Evolutionary conservation across 257 asterid species (phyloP), one percentile per base, ranked within the genome.

Genomic region (Nyctanthes arbortristis): DNA sequence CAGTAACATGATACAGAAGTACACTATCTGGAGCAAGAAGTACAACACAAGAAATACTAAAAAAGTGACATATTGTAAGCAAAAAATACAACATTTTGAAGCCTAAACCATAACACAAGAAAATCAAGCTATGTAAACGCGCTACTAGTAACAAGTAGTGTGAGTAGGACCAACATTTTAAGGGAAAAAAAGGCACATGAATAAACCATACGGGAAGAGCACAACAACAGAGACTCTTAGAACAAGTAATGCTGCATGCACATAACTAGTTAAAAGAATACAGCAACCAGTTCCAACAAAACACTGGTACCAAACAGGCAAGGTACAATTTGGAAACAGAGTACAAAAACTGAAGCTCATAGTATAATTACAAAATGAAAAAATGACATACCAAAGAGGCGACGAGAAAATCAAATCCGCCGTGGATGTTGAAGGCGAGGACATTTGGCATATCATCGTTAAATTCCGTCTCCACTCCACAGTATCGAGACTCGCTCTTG

Each of bases 381-480:
- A 61, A 62, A 62, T 4, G 61, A 85, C 87, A 77, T 45, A 93
- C 99, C 86, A 89, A 76, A 58, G 97, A 78, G 10, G 90, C 82
- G 40, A 94, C 76, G 55, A 94, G 74, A 78, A 94, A 91, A 75
- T 94, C 99, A 78, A 86, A 91, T 16, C 96, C 96, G 61, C 89
- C 95, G 18, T 82, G 84, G 60, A 90, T 63, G 73, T 87, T 90
- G 77, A 61, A 64, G 35, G 92, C 78, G 72, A 93, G 97, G 69
- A 93, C 87, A 18, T 77, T 75, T 20, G 96, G 93, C 91, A 93
- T 81, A 84, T 90, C 96, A 58, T 85, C 91, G 69, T 74, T 74
- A 87, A 91, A 94, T 30, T 78, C 95, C 34, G 97, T 80, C 84
- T 89, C 99, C 52, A 88, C 90, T 20, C 96, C 99, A 68, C 96